Evolutionary conservation across 2,329 filamentous ascomycete species (phyloP).

Genomic region (Gyromitra esculenta): DNA sequence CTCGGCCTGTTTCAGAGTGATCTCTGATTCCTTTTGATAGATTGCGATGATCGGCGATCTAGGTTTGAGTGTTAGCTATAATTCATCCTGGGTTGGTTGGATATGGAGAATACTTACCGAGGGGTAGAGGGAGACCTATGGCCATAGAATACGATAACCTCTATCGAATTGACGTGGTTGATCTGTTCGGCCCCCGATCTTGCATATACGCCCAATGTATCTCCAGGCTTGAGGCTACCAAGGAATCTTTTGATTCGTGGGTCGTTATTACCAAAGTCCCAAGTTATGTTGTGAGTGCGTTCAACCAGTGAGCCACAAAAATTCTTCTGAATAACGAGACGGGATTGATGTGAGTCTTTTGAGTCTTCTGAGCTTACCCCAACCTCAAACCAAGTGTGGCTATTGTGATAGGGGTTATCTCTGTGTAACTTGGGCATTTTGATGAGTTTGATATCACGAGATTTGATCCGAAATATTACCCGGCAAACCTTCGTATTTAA

Average conservation of each 20-base stretch:
- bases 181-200: background rate
- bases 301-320: background rate
- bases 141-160: constrained; percentile 1
- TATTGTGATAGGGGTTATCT: background rate
- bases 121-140: background rate
- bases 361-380: background rate
- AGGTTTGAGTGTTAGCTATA: background rate
- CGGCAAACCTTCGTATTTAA: constrained; percentile 7
- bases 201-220: constrained; percentile 22
- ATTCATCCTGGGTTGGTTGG: no score
- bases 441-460: background rate
- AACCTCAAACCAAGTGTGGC: constrained; percentile 13
- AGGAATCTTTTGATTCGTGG: background rate
- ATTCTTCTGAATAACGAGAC: background rate
- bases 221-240: background rate
- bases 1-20: background rate
- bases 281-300: constrained; percentile 17
- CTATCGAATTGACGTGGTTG: constrained; percentile 9
- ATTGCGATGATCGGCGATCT: background rate
- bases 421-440: background rate
- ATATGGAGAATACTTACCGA: background rate
- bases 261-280: background rate
- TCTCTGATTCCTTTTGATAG: background rate
- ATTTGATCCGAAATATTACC: constrained; percentile 17
- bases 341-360: background rate